Evolutionary conservation across 805 yeast genomes (phyloP).

Genomic region (Candida dajiaensis): DNA sequence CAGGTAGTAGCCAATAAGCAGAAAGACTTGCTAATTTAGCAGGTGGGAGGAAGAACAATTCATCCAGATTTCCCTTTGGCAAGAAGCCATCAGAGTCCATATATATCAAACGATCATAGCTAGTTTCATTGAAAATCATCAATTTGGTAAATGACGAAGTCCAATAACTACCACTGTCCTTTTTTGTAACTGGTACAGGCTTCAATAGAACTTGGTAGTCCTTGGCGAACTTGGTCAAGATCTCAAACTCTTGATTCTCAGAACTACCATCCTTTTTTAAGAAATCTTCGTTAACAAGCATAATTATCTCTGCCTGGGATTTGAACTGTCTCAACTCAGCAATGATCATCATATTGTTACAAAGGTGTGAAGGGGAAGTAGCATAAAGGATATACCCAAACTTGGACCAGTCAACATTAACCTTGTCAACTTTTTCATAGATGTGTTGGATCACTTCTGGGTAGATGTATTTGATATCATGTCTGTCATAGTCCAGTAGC

Average conservation of each 20-base stretch:
- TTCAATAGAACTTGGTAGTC: conserved; percentile 11
- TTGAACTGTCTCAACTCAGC: conserved; percentile 31
- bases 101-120: conserved; percentile 48
- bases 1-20: conserved; percentile 33
- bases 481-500: conserved; percentile 17
- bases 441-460: conserved; percentile 19
- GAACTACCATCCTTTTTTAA: conserved; percentile 9
- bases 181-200: conserved; percentile 9
- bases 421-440: conserved; percentile 11
- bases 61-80: conserved; percentile 40
- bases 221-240: conserved; percentile 2
- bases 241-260: conserved; percentile 3
- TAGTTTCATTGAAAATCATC: conserved; percentile 40
- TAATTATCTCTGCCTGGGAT: conserved; percentile 39
- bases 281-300: conserved; percentile 33
- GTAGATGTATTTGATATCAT: conserved; percentile 15
- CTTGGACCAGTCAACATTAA: conserved; percentile 33
- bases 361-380: conserved; percentile 43
- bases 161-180: conserved; percentile 4
- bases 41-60: conserved; percentile 44
- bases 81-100: conserved; percentile 53
- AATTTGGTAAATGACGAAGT: conserved; percentile 49
- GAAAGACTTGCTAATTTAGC: conserved; percentile 41
- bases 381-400: conserved; percentile 59
- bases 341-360: conserved; percentile 46